A percentile compares a stretch with the other conserved stretches of the same genome.
phyloP scores from a whole-genome alignment of 2,329 filamentous ascomycete species.

The Aspergillus alliaceus region DNA sequence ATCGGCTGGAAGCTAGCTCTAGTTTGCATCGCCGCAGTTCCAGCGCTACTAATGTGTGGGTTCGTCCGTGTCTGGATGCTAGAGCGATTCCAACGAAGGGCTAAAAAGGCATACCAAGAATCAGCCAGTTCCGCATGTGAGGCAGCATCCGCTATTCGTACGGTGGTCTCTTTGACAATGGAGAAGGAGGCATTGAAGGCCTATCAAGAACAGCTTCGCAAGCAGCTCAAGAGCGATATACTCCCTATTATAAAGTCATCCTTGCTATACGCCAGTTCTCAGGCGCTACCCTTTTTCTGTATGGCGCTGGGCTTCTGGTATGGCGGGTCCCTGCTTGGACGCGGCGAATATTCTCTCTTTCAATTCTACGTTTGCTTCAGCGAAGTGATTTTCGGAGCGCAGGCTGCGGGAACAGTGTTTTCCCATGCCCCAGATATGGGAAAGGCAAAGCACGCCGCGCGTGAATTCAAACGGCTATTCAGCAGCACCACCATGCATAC shows the following conservation, averaged over 20 bases:
- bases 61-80: conserved; percentile 50
- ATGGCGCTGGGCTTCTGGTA: conserved; percentile 62
- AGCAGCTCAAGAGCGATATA: conserved; percentile 23
- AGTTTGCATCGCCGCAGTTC: conserved; percentile 56
- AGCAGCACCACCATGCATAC: conserved; percentile 42
- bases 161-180: conserved; percentile 51
- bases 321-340: conserved; percentile 59
- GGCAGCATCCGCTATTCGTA: conserved; percentile 51
- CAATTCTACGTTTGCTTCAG: conserved; percentile 49
- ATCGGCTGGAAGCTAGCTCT: conserved; percentile 80
- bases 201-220: conserved; percentile 34
- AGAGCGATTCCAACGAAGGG: conserved; percentile 48
- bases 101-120: conserved; percentile 44
- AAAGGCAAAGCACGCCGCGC: conserved; percentile 33
- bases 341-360: conserved; percentile 43
- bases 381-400: conserved; percentile 40
- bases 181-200: conserved; percentile 42
- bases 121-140: conserved; percentile 54
- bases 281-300: conserved; percentile 28
- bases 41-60: conserved; percentile 29
- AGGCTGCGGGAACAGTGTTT: conserved; percentile 30
- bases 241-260: conserved; percentile 22
- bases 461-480: conserved; percentile 44
- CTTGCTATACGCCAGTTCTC: conserved; percentile 31
- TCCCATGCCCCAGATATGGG: conserved; percentile 32